Evolutionary conservation across 768 basidiomycete species (phyloP).

Genomic region (Phaeotremella skinneri): DNA sequence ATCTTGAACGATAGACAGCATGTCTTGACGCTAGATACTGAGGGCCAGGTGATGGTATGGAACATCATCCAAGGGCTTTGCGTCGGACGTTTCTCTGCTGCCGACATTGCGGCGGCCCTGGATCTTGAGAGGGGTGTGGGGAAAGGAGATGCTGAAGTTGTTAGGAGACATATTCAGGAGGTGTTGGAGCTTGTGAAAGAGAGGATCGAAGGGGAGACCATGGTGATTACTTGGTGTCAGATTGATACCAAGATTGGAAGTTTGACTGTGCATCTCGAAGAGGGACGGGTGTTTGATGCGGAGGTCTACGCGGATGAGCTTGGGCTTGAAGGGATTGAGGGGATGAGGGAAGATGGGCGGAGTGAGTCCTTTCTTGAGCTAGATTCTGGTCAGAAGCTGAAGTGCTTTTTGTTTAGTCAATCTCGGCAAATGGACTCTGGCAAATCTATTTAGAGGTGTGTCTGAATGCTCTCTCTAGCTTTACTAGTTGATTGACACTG

Average conservation of each 20-base stretch:
- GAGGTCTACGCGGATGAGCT: constrained; percentile 94
- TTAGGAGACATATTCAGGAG: constrained; percentile 55
- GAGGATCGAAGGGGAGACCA: constrained; percentile 91
- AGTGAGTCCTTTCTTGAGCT: constrained; percentile 57
- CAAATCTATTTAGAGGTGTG: constrained; percentile 71
- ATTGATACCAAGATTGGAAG: constrained; percentile 88
- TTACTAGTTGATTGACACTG: neutral
- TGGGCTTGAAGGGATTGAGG: constrained; percentile 63
- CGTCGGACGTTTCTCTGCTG: constrained; percentile 65
- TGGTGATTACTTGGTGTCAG: constrained; percentile 76
- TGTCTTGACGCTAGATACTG: constrained; percentile 83
- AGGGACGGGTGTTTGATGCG: constrained; percentile 78
- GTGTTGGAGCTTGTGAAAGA: constrained; percentile 82
- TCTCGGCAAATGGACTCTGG: constrained; percentile 83
- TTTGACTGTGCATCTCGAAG: constrained; percentile 79
- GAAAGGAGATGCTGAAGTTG: constrained; percentile 20
- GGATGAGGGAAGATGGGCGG: constrained; percentile 74
- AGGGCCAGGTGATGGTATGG: constrained; percentile 87
- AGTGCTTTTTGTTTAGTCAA: constrained; percentile 62
- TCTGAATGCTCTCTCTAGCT: neutral
- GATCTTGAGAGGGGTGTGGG: constrained; percentile 33
- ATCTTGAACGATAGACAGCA: constrained; percentile 86
- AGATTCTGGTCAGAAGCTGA: constrained; percentile 6
- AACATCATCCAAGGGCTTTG: constrained; percentile 78
- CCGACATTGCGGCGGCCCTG: constrained; percentile 59